Conservation (phyloP, 257 asterid species). For the Solanum chaucha region DNA sequence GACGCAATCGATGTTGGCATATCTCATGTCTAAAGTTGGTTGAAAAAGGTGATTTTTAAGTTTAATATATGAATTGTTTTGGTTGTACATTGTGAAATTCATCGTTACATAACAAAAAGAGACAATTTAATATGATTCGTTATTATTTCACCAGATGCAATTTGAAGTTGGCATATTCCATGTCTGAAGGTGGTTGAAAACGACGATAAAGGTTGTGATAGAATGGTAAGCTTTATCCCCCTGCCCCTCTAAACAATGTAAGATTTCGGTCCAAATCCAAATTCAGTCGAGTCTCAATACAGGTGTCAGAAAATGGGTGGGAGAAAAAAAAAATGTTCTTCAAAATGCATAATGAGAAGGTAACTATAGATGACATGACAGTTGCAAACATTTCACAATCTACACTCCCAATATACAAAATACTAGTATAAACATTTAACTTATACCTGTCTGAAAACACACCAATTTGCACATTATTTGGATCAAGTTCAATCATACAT, state of each 20-base stretch:
- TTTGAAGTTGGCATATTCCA: no score
- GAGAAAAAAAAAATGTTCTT: not conserved
- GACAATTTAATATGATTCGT: no score
- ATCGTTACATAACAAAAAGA: no score
- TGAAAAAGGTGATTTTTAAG: not conserved
- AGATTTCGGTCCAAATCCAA: not conserved
- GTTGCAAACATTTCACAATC: not conserved
- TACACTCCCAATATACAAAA: not conserved
- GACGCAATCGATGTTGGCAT: no score
- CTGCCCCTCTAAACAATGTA: not conserved
- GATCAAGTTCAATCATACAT: not conserved
- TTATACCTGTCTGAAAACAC: not conserved
- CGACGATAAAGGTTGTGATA: no score
- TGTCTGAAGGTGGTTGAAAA: no score
- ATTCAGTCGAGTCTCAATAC: not conserved
- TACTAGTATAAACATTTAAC: no score
- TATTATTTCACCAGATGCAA: no score
- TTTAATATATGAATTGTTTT: no score
- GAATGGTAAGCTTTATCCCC: not conserved
- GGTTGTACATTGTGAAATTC: no score
- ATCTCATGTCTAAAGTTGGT: not conserved
- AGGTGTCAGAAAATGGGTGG: not conserved
- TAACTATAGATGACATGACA: not conserved
- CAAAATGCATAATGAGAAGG: not conserved
- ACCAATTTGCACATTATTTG: not conserved